Percentiles rank a stretch among this genome's conserved stretches.
These are phyloP conservation scores for Trichoderma sp. DNA, from an alignment of 2,329 filamentous ascomycete species.

Conservation along the genomic window DNA sequence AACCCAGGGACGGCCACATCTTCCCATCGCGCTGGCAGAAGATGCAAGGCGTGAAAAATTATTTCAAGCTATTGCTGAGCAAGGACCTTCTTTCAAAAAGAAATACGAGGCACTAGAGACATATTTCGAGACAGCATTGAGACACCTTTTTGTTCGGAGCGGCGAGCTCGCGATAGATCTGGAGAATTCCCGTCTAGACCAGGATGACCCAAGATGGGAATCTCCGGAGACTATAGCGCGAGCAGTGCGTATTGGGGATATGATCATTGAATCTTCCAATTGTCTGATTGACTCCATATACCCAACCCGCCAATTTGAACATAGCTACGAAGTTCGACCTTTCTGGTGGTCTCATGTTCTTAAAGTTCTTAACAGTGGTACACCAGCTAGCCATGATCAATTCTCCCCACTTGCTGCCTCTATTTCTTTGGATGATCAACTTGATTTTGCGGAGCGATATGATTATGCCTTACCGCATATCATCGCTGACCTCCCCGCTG, in stretches of 20 bases:
- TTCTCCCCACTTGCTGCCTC: constrained; percentile 33
- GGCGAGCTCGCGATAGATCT: constrained; percentile 29
- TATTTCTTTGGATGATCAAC: constrained; percentile 33
- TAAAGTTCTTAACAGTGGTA: constrained; percentile 38
- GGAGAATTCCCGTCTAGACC: constrained; percentile 15
- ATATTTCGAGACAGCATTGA: constrained; percentile 39
- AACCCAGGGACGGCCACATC: constrained; percentile 32
- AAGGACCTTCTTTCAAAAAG: constrained; percentile 30
- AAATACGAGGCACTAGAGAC: constrained; percentile 34
- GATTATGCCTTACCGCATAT: constrained; percentile 40
- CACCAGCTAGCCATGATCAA: constrained; percentile 36
- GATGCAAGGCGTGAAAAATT: constrained; percentile 38
- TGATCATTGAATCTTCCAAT: constrained; percentile 43
- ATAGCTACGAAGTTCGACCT: constrained; percentile 39
- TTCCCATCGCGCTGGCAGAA: constrained; percentile 38
- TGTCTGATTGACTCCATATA: constrained; percentile 40
- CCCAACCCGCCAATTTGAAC: constrained; percentile 39
- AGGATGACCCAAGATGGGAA: constrained; percentile 22
- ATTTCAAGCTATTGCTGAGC: constrained; percentile 36
- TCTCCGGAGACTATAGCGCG: constrained; percentile 28
- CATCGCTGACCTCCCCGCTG: constrained; percentile 39
- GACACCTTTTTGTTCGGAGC: constrained; percentile 28
- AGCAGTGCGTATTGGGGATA: constrained; percentile 35
- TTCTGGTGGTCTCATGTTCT: constrained; percentile 47
- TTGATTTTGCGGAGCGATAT: constrained; percentile 37